Evolutionary conservation across 2,329 filamentous ascomycete species (phyloP).

Genomic region (Diaporthe citriasiana): DNA sequence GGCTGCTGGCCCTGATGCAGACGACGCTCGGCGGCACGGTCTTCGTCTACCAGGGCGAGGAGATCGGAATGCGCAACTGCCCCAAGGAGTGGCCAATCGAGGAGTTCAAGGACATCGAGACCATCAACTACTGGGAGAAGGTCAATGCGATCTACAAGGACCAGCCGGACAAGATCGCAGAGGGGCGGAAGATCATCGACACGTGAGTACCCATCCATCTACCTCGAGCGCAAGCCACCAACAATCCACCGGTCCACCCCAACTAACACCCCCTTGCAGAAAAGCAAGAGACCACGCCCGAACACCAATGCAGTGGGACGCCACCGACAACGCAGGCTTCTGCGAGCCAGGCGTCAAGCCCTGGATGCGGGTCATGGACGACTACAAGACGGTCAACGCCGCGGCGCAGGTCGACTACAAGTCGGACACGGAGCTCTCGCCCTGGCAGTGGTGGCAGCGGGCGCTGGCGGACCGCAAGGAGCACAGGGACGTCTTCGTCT

Average conservation of each 20-base stretch:
- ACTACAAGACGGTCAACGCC: slow-evolving; percentile 69
- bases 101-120: slow-evolving; percentile 78
- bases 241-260: no score
- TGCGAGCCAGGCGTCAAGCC: slow-evolving; percentile 61
- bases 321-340: slow-evolving; percentile 74
- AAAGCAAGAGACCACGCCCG: slow-evolving; percentile 74
- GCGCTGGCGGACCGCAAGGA: slow-evolving; percentile 73
- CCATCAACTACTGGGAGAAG: slow-evolving; percentile 65
- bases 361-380: slow-evolving; percentile 80
- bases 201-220: slow-evolving; percentile 22
- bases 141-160: slow-evolving; percentile 39
- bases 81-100: slow-evolving; percentile 72
- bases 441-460: slow-evolving; percentile 68
- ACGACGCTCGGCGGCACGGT: slow-evolving; percentile 72
- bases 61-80: slow-evolving; percentile 75
- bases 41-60: slow-evolving; percentile 79
- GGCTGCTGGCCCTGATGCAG: slow-evolving; percentile 72
- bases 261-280: slow-evolving; percentile 40
- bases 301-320: slow-evolving; percentile 80
- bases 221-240: neutral
- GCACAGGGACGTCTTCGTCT: slow-evolving; percentile 74
- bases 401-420: slow-evolving; percentile 64
- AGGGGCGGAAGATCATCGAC: slow-evolving; percentile 35
- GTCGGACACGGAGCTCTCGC: slow-evolving; percentile 37
- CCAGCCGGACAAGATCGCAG: slow-evolving; percentile 30